Evolutionary conservation across 192 early-diverging fungal genomes (phyloP).

Genomic region (Oehlia diaphana): DNA sequence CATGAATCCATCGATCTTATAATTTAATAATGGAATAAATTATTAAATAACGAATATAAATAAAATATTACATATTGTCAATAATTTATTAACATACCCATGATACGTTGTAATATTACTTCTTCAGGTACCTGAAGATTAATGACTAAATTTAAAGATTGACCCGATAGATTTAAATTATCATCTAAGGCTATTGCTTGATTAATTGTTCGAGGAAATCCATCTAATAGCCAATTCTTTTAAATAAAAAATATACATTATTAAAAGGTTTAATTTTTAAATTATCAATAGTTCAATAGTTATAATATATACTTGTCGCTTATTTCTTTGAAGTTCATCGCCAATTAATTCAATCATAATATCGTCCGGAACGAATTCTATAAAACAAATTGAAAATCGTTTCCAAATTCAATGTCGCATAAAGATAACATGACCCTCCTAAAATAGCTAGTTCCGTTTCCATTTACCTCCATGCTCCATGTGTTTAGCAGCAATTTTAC

Average conservation of each 20-base stretch:
- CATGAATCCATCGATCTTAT: slow-evolving; percentile 92
- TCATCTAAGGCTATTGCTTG: slow-evolving; percentile 80
- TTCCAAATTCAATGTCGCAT: not conserved
- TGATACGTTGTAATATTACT: slow-evolving; percentile 87
- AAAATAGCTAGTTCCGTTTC: not conserved
- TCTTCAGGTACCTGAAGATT: slow-evolving; percentile 90
- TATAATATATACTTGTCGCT: slow-evolving; percentile 42
- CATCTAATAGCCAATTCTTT: slow-evolving; percentile 82
- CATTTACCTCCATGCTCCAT: slow-evolving; percentile 45
- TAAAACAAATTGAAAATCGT: not conserved
- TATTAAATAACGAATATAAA: not conserved
- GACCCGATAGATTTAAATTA: slow-evolving; percentile 49
- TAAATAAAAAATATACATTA: slow-evolving; percentile 28
- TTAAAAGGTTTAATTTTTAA: not conserved
- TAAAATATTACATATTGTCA: not conserved
- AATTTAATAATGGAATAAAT: slow-evolving; percentile 2
- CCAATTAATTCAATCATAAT: slow-evolving; percentile 66
- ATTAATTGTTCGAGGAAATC: slow-evolving; percentile 82
- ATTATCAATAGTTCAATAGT: not conserved
- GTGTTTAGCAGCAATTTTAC: slow-evolving; percentile 56
- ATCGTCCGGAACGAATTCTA: slow-evolving; percentile 70
- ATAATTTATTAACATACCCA: slow-evolving; percentile 46
- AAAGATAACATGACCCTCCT: not conserved
- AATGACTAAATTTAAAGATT: slow-evolving; percentile 81
- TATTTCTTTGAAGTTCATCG: slow-evolving; percentile 53